Evolutionary conservation across 2,329 filamentous ascomycete species (phyloP), one percentile per base, ranked within the genome.

Genomic region (Pseudogymnoascus sp.): DNA sequence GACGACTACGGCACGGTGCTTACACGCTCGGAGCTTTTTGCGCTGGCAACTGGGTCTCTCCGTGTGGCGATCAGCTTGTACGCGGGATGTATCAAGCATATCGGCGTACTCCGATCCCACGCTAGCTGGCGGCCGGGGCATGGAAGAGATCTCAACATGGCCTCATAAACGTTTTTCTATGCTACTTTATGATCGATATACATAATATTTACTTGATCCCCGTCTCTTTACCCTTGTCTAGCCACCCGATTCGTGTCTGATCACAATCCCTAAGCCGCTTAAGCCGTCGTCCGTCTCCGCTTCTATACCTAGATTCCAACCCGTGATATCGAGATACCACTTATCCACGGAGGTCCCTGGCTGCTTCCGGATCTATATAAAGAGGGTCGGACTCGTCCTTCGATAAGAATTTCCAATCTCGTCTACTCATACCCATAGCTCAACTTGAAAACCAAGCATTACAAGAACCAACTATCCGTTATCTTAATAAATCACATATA

Each of bases 121-220:
- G 51, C 51, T 57, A 57, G 51, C 51, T 57, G 29, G 29, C 51
- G n/a, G 29, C 51, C 51, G 51, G 29, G 51, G 10, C 51, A 57
- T 21, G 51, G 51, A 57, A 34, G 29, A 57, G 51, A 57, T 57
- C 51, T 57, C 51, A 36, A 57, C 51, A 57, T 57, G n/a, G 51
- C 51, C 51, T 57, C 51, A 57, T 57, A 57, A 57, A 57, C 29
- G 51, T n/a, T 57, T 36, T 57, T 57, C 51, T 57, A 34, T 57
- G 26, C 51, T 34, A 57, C 14, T 57, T 57, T 12, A 12, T 36
- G n/a, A 34, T 57, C 29, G 23, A 18, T 57, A 57, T 57, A 21
- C 51, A 57, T 57, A 57, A 11, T 57, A 57, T 57, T 34, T 36
- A 21, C 51, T 57, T 57, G n/a, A 57, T 57, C 51, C 51, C 23